Evolutionary conservation across 495 filamentous ascomycete genomes (phyloP).

Genomic region (Tuber calosporum): DNA sequence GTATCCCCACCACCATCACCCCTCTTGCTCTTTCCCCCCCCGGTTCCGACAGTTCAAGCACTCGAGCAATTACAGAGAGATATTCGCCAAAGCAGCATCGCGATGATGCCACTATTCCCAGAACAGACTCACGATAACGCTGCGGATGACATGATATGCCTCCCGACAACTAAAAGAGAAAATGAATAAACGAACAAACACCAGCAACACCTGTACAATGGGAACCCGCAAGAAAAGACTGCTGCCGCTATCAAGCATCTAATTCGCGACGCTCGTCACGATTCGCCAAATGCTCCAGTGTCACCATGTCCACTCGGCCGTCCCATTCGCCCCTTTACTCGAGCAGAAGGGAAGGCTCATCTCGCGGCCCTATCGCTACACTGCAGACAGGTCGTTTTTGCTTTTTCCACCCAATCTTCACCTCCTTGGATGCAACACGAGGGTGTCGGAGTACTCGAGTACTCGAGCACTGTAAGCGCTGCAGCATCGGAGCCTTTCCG

Average conservation of each 20-base stretch:
- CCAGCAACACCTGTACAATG: too few species aligned
- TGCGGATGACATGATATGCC: neutral
- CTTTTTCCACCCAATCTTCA: neutral
- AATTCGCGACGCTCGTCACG: neutral
- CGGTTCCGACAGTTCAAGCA: neutral
- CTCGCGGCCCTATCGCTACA: neutral
- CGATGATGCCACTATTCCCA: neutral
- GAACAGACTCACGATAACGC: neutral
- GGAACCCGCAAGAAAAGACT: neutral
- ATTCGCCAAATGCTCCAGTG: neutral
- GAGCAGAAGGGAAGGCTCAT: neutral
- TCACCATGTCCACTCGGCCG: neutral
- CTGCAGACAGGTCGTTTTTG: neutral
- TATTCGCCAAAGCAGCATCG: neutral
- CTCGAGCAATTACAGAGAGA: neutral
- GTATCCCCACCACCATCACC: too few species aligned
- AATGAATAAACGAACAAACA: neutral
- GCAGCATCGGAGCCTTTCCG: neutral
- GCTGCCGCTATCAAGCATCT: neutral
- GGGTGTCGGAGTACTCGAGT: neutral
- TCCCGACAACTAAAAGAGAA: neutral
- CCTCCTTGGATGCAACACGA: neutral
- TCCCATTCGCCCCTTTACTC: constrained; percentile 4
- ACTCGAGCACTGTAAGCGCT: neutral
- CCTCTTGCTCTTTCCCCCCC: neutral